These are phyloP conservation scores for Stephanocyclus meneghinianus DNA, from an alignment of 352 stramenopile genomes.

Conservation along the genomic window DNA sequence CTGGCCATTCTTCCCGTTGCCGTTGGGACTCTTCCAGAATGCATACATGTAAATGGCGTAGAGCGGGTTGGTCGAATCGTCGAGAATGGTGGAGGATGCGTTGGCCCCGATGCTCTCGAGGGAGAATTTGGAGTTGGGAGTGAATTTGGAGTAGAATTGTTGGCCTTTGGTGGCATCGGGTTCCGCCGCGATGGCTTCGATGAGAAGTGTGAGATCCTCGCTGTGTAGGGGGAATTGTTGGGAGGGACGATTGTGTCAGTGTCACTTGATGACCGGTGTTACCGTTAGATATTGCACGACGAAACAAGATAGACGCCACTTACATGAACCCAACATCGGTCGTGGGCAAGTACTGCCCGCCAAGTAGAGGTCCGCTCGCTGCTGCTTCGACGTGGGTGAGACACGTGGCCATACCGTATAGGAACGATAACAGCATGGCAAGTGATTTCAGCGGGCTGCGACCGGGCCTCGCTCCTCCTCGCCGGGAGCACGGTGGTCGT, in stretches of 20 bases:
- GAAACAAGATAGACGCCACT: conserved; percentile 10
- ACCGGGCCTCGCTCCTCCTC: not conserved
- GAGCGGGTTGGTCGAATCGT: conserved; percentile 35
- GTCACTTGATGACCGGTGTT: not conserved
- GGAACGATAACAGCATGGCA: not conserved
- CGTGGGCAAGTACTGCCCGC: conserved; percentile 33
- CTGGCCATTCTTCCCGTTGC: conserved; percentile 10
- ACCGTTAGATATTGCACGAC: not conserved
- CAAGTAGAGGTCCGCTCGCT: conserved; percentile 6
- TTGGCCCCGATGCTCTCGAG: conserved; percentile 18
- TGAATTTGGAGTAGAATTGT: conserved; percentile 12
- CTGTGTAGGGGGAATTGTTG: not conserved
- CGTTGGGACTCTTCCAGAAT: conserved; percentile 28
- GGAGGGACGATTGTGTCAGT: not conserved
- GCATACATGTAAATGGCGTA: conserved; percentile 53
- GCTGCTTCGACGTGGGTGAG: conserved; percentile 3
- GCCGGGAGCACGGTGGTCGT: not conserved
- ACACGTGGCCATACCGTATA: not conserved
- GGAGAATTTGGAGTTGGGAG: conserved; percentile 1
- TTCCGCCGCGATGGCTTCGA: conserved; percentile 33
- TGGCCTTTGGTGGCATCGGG: conserved; percentile 2
- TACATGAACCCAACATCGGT: conserved; percentile 45
- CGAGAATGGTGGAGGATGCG: not conserved
- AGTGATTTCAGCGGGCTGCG: not conserved
- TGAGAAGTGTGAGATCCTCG: conserved; percentile 22